Evolutionary conservation across 441 rosid genomes (phyloP), one percentile per base, ranked within the genome.

Genomic region (Gossypium davidsonii): DNA sequence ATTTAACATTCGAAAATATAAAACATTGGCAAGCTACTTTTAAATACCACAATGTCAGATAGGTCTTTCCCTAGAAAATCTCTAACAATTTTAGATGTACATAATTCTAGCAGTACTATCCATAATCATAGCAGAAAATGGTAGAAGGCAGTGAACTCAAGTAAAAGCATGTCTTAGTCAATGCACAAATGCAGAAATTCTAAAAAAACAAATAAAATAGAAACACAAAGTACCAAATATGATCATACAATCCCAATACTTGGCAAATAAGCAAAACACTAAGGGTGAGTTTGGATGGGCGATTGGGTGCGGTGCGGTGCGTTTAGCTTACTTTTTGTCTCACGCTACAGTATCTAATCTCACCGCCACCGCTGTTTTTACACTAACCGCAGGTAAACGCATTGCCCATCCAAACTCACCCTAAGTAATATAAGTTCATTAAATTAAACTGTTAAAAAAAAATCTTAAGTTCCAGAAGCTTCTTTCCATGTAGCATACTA

Each of bases 401-500:
- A 25, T 2, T 3, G 26, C 26, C 26, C 26, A 25, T 25, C 26
- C 3, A 25, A 25, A 25, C 26, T 25, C 26, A 25, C 26, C 26
- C 26, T 25, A 17, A 63, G 10, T 17, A 62, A 9, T 17, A 15
- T 34, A 62, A 62, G 25, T 34, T 62, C 46, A 31, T n/a, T 34
- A 17, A 62, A 62, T 34, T 9, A 18, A 34, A 37, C 18, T 59
- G 39, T 34, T 6, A 9, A 62, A 62, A 15, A 15, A 2, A 34
- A 34, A 34, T 34, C 39, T 62, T 26, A 67, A 67, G 42, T 67
- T 25, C 42, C 21, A 48, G 39, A 17, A 48, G 34, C 59, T 68
- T 68, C 46, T 51, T 67, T 67, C 44, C 42, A 28, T 68, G 26
- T 21, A 9, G 44, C 25, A 68, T 21, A 68, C 60, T 51, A 51